Conservation (phyloP, 345 rosid species). For the Lepidium africanum region DNA sequence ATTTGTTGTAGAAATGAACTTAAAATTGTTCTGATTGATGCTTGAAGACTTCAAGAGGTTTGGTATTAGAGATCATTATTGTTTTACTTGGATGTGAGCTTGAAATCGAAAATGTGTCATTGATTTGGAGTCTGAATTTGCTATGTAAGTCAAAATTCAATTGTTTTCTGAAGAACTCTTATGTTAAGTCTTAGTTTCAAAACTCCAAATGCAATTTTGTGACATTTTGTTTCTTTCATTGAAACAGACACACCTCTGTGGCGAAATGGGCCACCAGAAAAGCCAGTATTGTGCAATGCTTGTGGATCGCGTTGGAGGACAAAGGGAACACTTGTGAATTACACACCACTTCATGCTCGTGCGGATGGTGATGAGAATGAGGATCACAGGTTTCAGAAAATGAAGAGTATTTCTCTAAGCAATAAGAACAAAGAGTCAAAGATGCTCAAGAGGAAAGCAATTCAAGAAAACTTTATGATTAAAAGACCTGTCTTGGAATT, state of each 20-base stretch:
- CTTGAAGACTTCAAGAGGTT: neutral
- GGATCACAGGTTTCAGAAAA: conserved; percentile 49
- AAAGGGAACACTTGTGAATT: conserved; percentile 78
- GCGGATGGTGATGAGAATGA: conserved; percentile 53
- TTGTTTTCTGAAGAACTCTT: neutral
- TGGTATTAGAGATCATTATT: conserved; percentile 5
- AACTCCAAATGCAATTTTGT: neutral
- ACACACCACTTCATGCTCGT: conserved; percentile 74
- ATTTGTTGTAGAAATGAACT: neutral
- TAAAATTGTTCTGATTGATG: neutral
- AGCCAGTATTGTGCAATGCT: conserved; percentile 97
- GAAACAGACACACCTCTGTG: conserved; percentile 85
- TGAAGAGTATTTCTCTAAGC: conserved; percentile 45
- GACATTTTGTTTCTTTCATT: neutral
- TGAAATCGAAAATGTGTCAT: neutral
- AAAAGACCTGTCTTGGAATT: conserved; percentile 42
- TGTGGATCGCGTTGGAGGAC: conserved; percentile 98
- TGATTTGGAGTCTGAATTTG: conserved; percentile 2
- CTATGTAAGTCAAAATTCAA: neutral
- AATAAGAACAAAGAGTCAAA: conserved; percentile 56
- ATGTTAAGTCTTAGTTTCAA: neutral
- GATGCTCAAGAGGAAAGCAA: conserved; percentile 66
- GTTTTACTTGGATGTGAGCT: neutral
- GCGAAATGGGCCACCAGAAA: conserved; percentile 98
- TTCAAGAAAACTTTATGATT: conserved; percentile 36